phyloP scores from a whole-genome alignment of 2,329 filamentous ascomycete species.

The Botrytis cinerea region DNA sequence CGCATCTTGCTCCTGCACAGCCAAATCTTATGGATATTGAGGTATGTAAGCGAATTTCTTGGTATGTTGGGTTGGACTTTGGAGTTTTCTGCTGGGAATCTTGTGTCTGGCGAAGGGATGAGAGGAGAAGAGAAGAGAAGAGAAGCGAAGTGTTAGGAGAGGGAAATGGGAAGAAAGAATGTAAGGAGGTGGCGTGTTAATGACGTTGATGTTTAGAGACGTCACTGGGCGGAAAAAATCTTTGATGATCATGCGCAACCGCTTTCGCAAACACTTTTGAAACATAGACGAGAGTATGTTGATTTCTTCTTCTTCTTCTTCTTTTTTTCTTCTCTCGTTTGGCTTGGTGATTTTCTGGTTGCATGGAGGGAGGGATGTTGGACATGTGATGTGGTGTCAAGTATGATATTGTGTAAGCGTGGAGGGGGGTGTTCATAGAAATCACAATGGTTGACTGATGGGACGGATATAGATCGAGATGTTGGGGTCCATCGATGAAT shows the following conservation, averaged over 20 bases:
- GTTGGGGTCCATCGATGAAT: conserved; percentile 49
- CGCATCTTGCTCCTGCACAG: conserved; percentile 30
- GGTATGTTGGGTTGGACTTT: conserved; percentile 10
- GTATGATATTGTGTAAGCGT: conserved; percentile 19
- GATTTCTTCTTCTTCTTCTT: background rate
- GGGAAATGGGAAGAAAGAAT: fast-evolving
- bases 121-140: background rate
- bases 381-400: background rate
- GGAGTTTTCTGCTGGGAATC: conserved; percentile 17
- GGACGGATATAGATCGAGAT: conserved; percentile 46
- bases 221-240: conserved; percentile 63
- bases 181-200: background rate
- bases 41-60: conserved; percentile 28
- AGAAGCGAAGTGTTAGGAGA: background rate
- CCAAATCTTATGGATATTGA: conserved; percentile 34
- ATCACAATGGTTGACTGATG: conserved; percentile 30
- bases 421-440: conserved; percentile 13
- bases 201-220: conserved; percentile 43
- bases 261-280: conserved; percentile 53
- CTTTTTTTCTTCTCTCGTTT: background rate
- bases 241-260: conserved; percentile 56
- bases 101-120: background rate
- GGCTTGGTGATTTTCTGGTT: background rate
- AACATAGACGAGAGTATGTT: conserved; percentile 46
- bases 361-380: no score